Percentiles rank a stretch among this genome's conserved stretches.
Evolutionary conservation across 805 yeast genomes (phyloP).

Genomic region (Millerozyma miso): DNA sequence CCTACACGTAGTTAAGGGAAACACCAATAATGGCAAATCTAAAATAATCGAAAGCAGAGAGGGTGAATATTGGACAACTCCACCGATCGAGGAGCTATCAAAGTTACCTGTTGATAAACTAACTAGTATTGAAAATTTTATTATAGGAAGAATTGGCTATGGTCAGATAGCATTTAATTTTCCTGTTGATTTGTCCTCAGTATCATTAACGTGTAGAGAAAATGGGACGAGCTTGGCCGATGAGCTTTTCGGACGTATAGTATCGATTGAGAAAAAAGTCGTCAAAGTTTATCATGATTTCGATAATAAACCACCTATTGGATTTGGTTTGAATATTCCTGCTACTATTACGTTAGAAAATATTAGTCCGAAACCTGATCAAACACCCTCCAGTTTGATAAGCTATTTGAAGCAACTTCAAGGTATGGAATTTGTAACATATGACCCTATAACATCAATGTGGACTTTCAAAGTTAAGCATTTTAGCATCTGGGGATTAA

Average conservation of each 20-base stretch:
- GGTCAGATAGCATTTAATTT: slow-evolving; percentile 64
- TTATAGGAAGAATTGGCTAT: slow-evolving; percentile 61
- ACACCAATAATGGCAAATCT: slow-evolving; percentile 4
- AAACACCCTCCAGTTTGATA: slow-evolving; percentile 45
- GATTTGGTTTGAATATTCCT: slow-evolving; percentile 71
- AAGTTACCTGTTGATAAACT: slow-evolving; percentile 44
- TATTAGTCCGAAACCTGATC: slow-evolving; percentile 47
- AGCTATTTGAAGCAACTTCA: slow-evolving; percentile 46
- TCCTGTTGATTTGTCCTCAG: slow-evolving; percentile 65
- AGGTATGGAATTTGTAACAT: slow-evolving; percentile 79
- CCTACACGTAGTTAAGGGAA: slow-evolving; percentile 1
- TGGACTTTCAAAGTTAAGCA: slow-evolving; percentile 87
- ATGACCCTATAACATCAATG: slow-evolving; percentile 66
- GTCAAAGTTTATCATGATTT: slow-evolving; percentile 63
- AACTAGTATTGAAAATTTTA: slow-evolving; percentile 54
- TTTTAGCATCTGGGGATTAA: slow-evolving; percentile 91
- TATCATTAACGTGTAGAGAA: slow-evolving; percentile 38
- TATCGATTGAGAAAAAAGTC: slow-evolving; percentile 43
- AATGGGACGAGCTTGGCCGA: slow-evolving; percentile 33
- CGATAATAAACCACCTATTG: slow-evolving; percentile 53
- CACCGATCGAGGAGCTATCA: slow-evolving; percentile 49
- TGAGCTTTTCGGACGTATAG: slow-evolving; percentile 33
- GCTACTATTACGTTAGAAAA: slow-evolving; percentile 67
- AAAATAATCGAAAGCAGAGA: slow-evolving; percentile 9
- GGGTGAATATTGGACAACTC: slow-evolving; percentile 68